phyloP scores from a whole-genome alignment of 176 grass and related monocot species.

The Chloris gayana region DNA sequence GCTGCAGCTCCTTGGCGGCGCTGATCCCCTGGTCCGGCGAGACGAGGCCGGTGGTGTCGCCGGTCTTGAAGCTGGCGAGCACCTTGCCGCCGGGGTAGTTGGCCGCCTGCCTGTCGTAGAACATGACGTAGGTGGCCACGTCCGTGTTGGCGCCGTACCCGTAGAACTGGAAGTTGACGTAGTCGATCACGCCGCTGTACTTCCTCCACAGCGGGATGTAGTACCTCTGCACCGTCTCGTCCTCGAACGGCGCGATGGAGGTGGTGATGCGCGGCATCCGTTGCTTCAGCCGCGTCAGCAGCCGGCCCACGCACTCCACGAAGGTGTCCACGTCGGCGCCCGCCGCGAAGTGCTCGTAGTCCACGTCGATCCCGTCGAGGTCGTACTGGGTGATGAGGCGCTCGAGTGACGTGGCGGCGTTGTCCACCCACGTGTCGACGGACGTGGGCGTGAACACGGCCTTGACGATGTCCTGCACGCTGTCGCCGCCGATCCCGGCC shows the following conservation, averaged over 20 bases:
- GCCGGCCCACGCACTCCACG: conserved; percentile 49
- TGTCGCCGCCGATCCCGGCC: conserved; percentile 39
- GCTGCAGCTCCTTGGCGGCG: conserved; percentile 42
- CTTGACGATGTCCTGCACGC: background rate
- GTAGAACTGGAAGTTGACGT: conserved; percentile 84
- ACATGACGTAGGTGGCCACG: conserved; percentile 33
- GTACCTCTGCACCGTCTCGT: conserved; percentile 26
- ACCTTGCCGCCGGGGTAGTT: conserved; percentile 57
- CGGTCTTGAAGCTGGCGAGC: conserved; percentile 60
- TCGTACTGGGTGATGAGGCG: conserved; percentile 42
- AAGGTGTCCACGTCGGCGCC: conserved; percentile 20
- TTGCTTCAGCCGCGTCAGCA: conserved; percentile 51
- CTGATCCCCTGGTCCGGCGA: conserved; percentile 39
- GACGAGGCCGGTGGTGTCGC: background rate
- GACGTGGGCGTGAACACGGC: background rate
- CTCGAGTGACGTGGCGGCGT: conserved; percentile 45
- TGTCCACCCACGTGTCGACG: conserved; percentile 61
- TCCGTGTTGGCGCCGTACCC: conserved; percentile 49
- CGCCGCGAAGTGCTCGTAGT: conserved; percentile 60
- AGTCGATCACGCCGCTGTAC: conserved; percentile 54
- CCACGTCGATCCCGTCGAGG: conserved; percentile 62
- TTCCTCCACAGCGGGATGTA: conserved; percentile 57
- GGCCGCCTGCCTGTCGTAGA: conserved; percentile 26
- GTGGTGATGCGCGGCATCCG: conserved; percentile 25
- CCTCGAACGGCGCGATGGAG: conserved; percentile 66